Evolutionary conservation across 116 monocot genomes (phyloP), one percentile per base, ranked within the genome.

Genomic region (Cymodocea nodosa): DNA sequence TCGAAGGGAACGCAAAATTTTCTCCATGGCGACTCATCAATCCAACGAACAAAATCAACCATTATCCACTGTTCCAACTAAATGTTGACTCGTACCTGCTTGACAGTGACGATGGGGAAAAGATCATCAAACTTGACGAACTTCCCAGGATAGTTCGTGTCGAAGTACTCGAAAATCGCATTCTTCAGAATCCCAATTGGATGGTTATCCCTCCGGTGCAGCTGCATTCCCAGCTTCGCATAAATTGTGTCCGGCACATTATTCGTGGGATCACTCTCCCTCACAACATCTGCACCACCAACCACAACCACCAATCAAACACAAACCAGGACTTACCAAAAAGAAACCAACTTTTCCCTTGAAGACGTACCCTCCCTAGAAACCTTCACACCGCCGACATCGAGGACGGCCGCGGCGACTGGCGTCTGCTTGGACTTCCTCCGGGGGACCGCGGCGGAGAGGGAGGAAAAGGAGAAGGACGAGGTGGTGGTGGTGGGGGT

Each of bases 151-250:
- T 64, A 81, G 35, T 59, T 85, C 17, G 24, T 63, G 60, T 95
- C 95, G 50, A 95, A 95, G 65, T 90, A 95, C 30, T 87, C 85
- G 66, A 85, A 81, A 35, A 95, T 90, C 14, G 87, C 82, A 48
- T 85, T 84, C 81, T 85, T 95, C 74, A 95, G 75, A 59, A 95
- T 95, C 68, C 95, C 85, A 51, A 95, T 69, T 15, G 95, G 95
- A 20, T 95, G 95, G 55, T 85, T 80, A 55, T 83, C 85, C 35
- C 83, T 85, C 65, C 85, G 73, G 56, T 95, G 90, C 23, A 95
- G 90, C 85, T 95, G 90, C 83, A 81, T 61, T 16, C 95, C 95
- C 17, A 95, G 56, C 74, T 95, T 95, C 15, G 85, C 80, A 23
- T 83, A 90, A 52, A 95, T 90, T 2, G 83, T 65, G 55, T 90